Evolutionary conservation across 2,329 filamentous ascomycete genomes (phyloP).

Genomic region (Berkeleyomyces rouxiae): DNA sequence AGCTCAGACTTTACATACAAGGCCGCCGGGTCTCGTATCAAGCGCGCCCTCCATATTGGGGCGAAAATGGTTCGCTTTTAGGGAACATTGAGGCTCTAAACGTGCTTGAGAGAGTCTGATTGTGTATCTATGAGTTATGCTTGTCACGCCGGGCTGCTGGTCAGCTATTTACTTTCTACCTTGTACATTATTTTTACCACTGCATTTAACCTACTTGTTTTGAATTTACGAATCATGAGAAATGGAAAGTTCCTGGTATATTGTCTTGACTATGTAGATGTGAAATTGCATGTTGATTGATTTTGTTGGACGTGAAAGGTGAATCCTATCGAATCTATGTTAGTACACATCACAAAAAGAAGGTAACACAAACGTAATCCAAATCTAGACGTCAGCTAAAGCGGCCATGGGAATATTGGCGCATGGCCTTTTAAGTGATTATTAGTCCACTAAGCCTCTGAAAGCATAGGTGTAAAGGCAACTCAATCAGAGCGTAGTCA

Average conservation of each 20-base stretch:
- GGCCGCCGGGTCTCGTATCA: conserved; percentile 8
- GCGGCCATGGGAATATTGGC: neutral
- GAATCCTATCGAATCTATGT: too few relatives aligned
- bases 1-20: conserved; percentile 15
- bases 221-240: neutral
- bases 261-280: neutral
- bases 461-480: neutral
- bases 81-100: neutral
- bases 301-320: too few relatives aligned
- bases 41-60: conserved; percentile 14
- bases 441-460: too few relatives aligned
- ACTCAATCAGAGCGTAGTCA: neutral
- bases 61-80: conserved; percentile 15
- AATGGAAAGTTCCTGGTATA: neutral
- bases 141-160: neutral
- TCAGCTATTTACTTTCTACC: neutral
- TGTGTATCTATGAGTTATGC: neutral
- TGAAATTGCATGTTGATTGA: neutral
- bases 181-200: neutral
- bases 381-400: neutral
- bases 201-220: neutral
- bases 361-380: too few relatives aligned
- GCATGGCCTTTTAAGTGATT: too few relatives aligned
- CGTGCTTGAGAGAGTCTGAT: neutral
- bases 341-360: too few relatives aligned